A percentile compares a stretch with the other conserved stretches of the same genome.
Evolutionary conservation across 2,329 filamentous ascomycete genomes (phyloP).

Genomic region (Chaetomiaceae sp.): DNA sequence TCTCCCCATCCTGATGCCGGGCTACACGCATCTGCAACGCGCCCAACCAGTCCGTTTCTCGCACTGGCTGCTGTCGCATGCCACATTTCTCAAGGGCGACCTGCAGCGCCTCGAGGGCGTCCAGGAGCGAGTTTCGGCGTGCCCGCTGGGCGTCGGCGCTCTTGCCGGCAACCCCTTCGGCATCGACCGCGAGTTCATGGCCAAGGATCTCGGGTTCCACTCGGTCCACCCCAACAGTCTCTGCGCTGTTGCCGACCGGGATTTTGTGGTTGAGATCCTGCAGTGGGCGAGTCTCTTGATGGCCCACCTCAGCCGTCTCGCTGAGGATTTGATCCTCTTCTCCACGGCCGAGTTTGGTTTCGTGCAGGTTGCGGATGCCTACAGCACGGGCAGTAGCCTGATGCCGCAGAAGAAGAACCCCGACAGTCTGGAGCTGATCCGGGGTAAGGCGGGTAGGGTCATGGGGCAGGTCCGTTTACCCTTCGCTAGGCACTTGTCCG

Average conservation of each 20-base stretch:
- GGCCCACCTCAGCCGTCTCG: slow-evolving; percentile 70
- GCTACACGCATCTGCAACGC: slow-evolving; percentile 82
- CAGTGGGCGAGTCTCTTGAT: slow-evolving; percentile 75
- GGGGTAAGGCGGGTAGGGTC: slow-evolving; percentile 68
- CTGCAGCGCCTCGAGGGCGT: slow-evolving; percentile 71
- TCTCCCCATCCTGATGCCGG: slow-evolving; percentile 74
- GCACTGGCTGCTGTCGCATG: slow-evolving; percentile 75
- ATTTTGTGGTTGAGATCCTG: slow-evolving; percentile 77
- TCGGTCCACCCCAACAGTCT: slow-evolving; percentile 34
- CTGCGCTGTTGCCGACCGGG: slow-evolving; percentile 67
- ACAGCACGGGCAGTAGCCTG: slow-evolving; percentile 67
- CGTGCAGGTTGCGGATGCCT: slow-evolving; percentile 69
- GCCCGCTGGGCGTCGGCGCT: slow-evolving; percentile 67
- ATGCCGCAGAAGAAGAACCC: slow-evolving; percentile 85
- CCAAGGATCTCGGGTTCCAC: slow-evolving; percentile 71
- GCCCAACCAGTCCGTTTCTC: slow-evolving; percentile 75
- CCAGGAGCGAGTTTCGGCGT: slow-evolving; percentile 65
- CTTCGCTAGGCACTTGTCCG: not conserved
- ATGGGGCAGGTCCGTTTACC: slow-evolving; percentile 65
- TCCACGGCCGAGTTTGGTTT: slow-evolving; percentile 70
- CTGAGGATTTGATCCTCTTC: slow-evolving; percentile 83
- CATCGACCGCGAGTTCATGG: slow-evolving; percentile 73
- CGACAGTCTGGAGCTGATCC: slow-evolving; percentile 62
- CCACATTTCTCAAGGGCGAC: slow-evolving; percentile 63
- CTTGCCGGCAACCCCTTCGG: slow-evolving; percentile 77